phyloP scores from a whole-genome alignment of 2,329 filamentous ascomycete genomes.

The Volutella citrinella region DNA sequence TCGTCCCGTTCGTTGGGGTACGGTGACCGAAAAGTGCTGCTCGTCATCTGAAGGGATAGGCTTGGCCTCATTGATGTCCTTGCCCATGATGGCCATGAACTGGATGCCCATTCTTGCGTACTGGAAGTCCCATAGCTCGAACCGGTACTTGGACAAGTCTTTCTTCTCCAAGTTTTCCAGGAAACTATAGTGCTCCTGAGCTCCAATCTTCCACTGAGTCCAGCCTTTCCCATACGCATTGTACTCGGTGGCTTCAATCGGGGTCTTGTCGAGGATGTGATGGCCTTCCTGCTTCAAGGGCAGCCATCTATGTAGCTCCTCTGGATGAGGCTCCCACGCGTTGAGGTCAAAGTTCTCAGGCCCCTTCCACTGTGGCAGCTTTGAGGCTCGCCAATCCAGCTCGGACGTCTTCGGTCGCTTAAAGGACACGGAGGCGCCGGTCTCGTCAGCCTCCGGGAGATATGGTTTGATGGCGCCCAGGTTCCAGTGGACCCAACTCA shows the following conservation, averaged over 20 bases:
- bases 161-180: constrained; percentile 49
- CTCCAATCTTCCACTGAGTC: constrained; percentile 48
- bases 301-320: constrained; percentile 49
- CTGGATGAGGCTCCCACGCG: constrained; percentile 33
- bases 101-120: constrained; percentile 51
- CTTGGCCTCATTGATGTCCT: constrained; percentile 46
- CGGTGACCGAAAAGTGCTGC: constrained; percentile 40
- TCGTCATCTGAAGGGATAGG: constrained; percentile 45
- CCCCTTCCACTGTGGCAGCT: constrained; percentile 33
- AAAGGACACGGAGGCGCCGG: constrained; percentile 15
- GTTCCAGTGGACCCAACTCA: constrained; percentile 53
- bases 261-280: constrained; percentile 40
- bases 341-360: constrained; percentile 26
- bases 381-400: constrained; percentile 37
- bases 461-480: constrained; percentile 51
- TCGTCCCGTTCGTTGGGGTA: constrained; percentile 36
- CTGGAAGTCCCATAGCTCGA: constrained; percentile 46
- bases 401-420: constrained; percentile 20
- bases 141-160: constrained; percentile 45
- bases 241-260: constrained; percentile 48
- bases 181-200: constrained; percentile 46
- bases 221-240: constrained; percentile 41
- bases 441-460: constrained; percentile 42
- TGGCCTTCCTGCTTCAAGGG: constrained; percentile 33
- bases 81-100: constrained; percentile 52